A percentile compares a stretch with the other conserved stretches of the same genome.
Conservation (phyloP, 2,329 filamentous ascomycete genomes). For the Celoporthe dispersa region DNA sequence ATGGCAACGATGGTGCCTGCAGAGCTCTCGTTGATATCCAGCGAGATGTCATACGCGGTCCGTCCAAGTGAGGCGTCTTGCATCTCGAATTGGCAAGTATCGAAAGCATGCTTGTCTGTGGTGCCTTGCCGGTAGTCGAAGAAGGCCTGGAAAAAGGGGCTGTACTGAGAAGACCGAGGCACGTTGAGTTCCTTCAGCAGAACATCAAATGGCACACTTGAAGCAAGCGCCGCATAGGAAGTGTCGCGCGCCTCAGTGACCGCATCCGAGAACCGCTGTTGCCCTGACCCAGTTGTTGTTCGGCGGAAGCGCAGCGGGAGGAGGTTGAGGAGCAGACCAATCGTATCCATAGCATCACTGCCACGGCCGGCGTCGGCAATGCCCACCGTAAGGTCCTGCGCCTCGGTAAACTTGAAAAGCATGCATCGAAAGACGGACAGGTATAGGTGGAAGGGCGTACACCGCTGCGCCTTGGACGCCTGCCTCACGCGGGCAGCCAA, state of each 20-base stretch:
- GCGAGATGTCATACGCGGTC: background rate
- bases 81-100: background rate
- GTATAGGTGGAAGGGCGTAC: background rate
- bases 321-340: constrained; percentile 55
- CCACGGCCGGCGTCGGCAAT: constrained; percentile 51
- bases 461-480: too few relatives aligned
- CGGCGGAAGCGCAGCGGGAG: constrained; percentile 48
- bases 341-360: constrained; percentile 36
- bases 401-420: constrained; percentile 48
- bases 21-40: background rate
- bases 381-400: constrained; percentile 43
- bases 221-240: background rate
- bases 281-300: background rate
- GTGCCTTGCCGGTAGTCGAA: constrained; percentile 37
- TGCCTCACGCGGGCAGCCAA: background rate
- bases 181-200: background rate
- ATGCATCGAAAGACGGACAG: constrained; percentile 50
- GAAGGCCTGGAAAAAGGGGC: constrained; percentile 54
- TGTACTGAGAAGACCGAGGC: constrained; percentile 32
- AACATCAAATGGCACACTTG: background rate
- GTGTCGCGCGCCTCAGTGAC: background rate
- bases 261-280: constrained; percentile 39
- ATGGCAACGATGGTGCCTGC: background rate
- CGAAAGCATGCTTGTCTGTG: background rate
- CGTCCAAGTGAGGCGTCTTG: background rate